Evolutionary conservation across 306 rosid species (phyloP), one percentile per base, ranked within the genome.

Genomic region (Lablab purpureus): DNA sequence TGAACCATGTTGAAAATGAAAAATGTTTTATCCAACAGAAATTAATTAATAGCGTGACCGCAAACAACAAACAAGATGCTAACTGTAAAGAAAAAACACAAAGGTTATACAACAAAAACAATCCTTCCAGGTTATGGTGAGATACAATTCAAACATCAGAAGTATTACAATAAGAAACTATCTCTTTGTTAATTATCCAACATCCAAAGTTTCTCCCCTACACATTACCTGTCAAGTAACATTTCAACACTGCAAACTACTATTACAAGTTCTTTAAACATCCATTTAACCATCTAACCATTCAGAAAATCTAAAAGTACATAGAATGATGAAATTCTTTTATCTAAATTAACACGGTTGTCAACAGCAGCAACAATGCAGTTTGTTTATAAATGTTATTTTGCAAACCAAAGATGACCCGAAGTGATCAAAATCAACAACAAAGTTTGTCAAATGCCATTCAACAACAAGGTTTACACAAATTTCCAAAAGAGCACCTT

Each of bases 401-500:
- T 6, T n/a, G 19, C 54, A 3, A 59, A 51, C 52, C 56, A 77
- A 55, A 75, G n/a, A 55, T 81, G 30, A 67, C 32, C 47, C 14
- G 58, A 59, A 71, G 64, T 40, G 71, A 71, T 54, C 65, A 41
- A 71, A 77, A 80, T 67, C 52, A 80, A 71, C 52, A 80, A 70
- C 43, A 74, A 19, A 60, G 25, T 64, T 68, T 75, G 56, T 14
- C 56, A 67, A 71, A 71, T 23, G 66, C 47, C 64, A 54, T 30
- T 62, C 52, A 54, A 74, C 43, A 60, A 76, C 54, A 40, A 56
- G 64, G 67, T 67, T 70, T 54, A 68, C 32, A 49, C 23, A 64
- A 76, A 78, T 65, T 74, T 70, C 66, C 37, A 71, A 84, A 83
- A 81, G 15, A 82, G 88, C 81, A 93, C 97, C 98, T 91, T 89